Conservation (phyloP, 2,329 filamentous ascomycete genomes). For the Drechslera avenae region DNA sequence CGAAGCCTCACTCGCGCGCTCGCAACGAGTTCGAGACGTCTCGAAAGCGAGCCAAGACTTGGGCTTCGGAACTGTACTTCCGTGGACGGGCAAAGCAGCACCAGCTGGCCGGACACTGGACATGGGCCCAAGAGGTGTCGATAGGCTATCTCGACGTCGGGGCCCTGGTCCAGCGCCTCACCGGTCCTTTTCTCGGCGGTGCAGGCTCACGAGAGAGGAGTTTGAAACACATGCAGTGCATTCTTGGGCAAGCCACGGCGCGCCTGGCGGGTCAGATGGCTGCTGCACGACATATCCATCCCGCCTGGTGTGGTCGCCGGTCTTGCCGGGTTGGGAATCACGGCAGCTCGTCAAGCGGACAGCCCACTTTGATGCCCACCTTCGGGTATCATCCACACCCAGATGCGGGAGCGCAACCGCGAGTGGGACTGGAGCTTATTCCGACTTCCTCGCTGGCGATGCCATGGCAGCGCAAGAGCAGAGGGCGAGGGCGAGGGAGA, state of each 20-base stretch:
- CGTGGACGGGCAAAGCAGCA: constrained; percentile 4
- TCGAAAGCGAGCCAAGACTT: constrained; percentile 4
- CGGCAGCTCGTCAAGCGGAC: constrained; percentile 25
- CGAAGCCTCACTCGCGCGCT: not conserved
- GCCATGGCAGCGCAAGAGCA: not conserved
- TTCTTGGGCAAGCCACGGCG: constrained; percentile 13
- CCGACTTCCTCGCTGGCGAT: constrained; percentile 24
- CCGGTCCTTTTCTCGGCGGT: constrained; percentile 8
- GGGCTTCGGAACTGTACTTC: constrained; percentile 7
- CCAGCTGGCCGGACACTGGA: constrained; percentile 6
- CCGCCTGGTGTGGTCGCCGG: constrained; percentile 26
- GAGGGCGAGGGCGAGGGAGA: not conserved
- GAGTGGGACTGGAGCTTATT: constrained; percentile 44
- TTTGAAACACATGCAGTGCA: constrained; percentile 21
- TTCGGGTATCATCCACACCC: constrained; percentile 28
- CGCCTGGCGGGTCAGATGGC: constrained; percentile 14
- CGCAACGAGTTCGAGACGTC: constrained; percentile 7
- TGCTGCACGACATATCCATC: constrained; percentile 32
- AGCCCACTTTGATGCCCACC: constrained; percentile 31
- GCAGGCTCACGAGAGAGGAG: constrained; percentile 17
- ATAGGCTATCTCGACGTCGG: constrained; percentile 9
- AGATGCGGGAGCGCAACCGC: constrained; percentile 33
- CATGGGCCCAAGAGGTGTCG: not conserved
- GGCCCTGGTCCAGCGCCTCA: constrained; percentile 10
- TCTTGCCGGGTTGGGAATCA: constrained; percentile 27